Base-by-base conservation (phyloP, 495 filamentous ascomycete species). In the Pyrenopolyporus hunteri region DNA sequence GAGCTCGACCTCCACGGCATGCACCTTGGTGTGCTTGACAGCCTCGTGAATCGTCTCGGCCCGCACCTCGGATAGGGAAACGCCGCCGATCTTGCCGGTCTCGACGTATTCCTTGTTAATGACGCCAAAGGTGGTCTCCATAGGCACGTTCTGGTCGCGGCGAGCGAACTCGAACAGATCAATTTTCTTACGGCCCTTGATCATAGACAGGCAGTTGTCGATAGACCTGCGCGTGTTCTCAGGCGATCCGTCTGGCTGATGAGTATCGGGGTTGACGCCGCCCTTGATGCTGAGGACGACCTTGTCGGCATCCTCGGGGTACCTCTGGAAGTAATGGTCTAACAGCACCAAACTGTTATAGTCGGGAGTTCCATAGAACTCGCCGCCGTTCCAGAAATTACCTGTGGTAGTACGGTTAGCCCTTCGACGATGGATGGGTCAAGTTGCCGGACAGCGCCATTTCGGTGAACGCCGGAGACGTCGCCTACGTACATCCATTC, bases 91-190 rank as follows among this genome's bases (percentile, higher is more conserved):
- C 73, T 91, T 89, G 22, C 91, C 91, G 31, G 82, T 84, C 59
- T 91, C 82, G 14, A 93, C 80, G 64, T 84, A 77, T 62, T 81
- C 78, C 68, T 88, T 73, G n/a, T 82, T 80, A 13, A 89, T 61
- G 4, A 64, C 73, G 14, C 75, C 79, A 45, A 83, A 76, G 7
- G 83, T 83, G n/a, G 71, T 74, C 23, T 76, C 74, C 51, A 81
- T 59, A 6, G 76, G 74, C 33, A 75, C 78, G 0, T 84, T 82
- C 2, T 78, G 79, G 62, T 95, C 91, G 13, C 90, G 80, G 2
- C 92, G 78, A 13, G 87, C 90, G 56, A 75, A 85, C 72, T 92
- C 86, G 59, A 92, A 97, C 49, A 93, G 82, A 72, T 96, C 91
- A 52, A 96, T 73, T 57, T 78, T 86, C 79, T 93, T 94, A 53